Evolutionary conservation across 225 moss, liverwort and hornwort genomes (phyloP).

Genomic region (Asterella californica): DNA sequence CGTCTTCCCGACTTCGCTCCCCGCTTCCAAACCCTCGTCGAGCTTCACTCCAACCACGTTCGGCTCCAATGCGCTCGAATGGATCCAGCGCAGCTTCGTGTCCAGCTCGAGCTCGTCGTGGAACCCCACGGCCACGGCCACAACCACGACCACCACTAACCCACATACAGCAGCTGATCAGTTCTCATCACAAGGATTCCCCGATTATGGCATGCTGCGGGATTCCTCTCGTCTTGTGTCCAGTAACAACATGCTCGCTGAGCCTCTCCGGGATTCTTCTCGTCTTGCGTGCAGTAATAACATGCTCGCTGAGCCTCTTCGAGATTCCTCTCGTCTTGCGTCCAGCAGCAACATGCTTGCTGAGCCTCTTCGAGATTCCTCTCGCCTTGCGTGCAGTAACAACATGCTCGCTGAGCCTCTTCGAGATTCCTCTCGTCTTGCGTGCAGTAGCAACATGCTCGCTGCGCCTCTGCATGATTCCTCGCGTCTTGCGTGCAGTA

Average conservation of each 20-base stretch:
- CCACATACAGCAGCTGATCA: no score
- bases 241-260: not conserved
- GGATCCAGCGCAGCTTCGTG: slow-evolving; percentile 10
- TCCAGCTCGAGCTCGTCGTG: not conserved
- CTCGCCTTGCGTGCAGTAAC: not conserved
- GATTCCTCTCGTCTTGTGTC: not conserved
- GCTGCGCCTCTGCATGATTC: no score
- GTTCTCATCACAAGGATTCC: not conserved
- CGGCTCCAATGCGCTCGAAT: not conserved
- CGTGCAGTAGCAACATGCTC: not conserved
- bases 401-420: no score
- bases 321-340: no score
- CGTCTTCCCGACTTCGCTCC: slow-evolving; percentile 7
- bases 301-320: no score
- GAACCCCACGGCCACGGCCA: not conserved
- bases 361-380: not conserved
- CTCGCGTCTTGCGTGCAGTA: not conserved
- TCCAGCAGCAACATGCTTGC: not conserved
- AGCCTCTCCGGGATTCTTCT: no score
- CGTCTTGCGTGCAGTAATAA: no score
- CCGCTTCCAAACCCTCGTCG: not conserved
- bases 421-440: no score
- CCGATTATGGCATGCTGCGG: not conserved
- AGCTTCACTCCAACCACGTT: not conserved
- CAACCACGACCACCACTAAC: no score